Evolutionary conservation across 805 yeast species (phyloP), one percentile per base, ranked within the genome.

Genomic region (Spathaspora arborariae): DNA sequence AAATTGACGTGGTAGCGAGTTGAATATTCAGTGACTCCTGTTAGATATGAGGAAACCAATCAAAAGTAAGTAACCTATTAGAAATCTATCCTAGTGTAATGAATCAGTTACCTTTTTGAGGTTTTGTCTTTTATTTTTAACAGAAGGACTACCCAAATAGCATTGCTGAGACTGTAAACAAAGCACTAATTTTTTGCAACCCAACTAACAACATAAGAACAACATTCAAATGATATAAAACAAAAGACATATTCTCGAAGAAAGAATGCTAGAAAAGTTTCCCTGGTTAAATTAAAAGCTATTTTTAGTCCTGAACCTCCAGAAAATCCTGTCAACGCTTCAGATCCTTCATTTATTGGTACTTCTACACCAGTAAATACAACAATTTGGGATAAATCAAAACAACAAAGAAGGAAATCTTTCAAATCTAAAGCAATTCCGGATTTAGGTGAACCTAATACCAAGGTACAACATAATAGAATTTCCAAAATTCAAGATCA

Each of bases 21-120:
- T 20, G 5, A 20, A 7, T 37, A 20, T 4, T 18, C 20, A n/a
- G n/a, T n/a, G n/a, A n/a, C n/a, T n/a, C n/a, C n/a, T n/a, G n/a
- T n/a, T 18, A 20, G n/a, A n/a, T 9, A 39, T 39, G 42, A 39
- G 18, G 42, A 39, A 26, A 22, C 42, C 42, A 39, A 26, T 10
- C 19, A 39, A 39, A 16, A 8, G 40, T 39, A 39, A 8, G 42
- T 39, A 20, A 10, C 3, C n/a, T n/a, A n/a, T n/a, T n/a, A n/a
- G n/a, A n/a, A n/a, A n/a, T n/a, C n/a, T n/a, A n/a, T n/a, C n/a
- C n/a, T n/a, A n/a, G n/a, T n/a, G n/a, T n/a, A n/a, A n/a, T n/a
- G n/a, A n/a, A n/a, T n/a, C n/a, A n/a, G n/a, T n/a, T n/a, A n/a
- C n/a, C n/a, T n/a, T n/a, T n/a, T n/a, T n/a, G n/a, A n/a, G n/a